phyloP scores from a whole-genome alignment of 345 rosid species.

The Hirschfeldia incana region DNA sequence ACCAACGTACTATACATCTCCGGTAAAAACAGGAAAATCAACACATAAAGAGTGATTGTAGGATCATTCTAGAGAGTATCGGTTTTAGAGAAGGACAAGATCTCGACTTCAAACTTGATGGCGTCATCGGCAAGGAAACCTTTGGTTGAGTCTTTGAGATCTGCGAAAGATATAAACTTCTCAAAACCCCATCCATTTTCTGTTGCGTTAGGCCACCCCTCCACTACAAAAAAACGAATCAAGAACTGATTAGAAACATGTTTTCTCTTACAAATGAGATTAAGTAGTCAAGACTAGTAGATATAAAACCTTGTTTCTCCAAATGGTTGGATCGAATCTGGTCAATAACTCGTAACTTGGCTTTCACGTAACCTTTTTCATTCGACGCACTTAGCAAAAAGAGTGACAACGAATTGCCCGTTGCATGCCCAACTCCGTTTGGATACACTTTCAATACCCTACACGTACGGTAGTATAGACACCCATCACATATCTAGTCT shows the following conservation, averaged over 20 bases:
- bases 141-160: constrained; percentile 17
- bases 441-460: constrained; percentile 28
- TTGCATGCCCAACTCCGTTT: constrained; percentile 23
- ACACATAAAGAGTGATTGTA: background rate
- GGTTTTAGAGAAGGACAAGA: constrained; percentile 24
- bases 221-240: background rate
- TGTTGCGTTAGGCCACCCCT: constrained; percentile 20
- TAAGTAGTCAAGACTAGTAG: background rate
- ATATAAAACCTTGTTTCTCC: constrained; percentile 22
- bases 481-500: background rate
- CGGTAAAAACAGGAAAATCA: background rate
- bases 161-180: constrained; percentile 11
- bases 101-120: constrained; percentile 2
- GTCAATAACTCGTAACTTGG: constrained; percentile 22
- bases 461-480: background rate
- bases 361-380: constrained; percentile 13
- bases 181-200: constrained; percentile 24
- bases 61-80: constrained; percentile 6
- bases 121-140: constrained; percentile 8
- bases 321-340: background rate
- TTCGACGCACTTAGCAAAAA: constrained; percentile 1
- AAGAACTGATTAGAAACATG: background rate
- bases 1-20: background rate
- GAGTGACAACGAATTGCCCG: constrained; percentile 21
- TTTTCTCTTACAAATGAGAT: background rate